Evolutionary conservation across 2,329 filamentous ascomycete species (phyloP).

Genomic region (Xylariaceae sp.): DNA sequence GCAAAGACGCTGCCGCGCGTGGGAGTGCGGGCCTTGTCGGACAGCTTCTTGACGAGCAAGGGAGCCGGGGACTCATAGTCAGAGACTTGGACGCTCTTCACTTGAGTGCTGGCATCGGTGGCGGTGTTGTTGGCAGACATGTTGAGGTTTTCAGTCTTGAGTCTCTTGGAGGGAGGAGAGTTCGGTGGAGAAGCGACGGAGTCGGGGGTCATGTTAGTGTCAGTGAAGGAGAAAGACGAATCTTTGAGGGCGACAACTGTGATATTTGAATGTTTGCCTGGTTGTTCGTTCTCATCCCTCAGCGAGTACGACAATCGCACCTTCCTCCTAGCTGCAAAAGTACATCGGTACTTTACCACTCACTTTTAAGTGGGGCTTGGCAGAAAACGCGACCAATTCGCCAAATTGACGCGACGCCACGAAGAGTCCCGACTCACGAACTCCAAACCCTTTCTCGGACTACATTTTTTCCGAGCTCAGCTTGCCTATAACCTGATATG

Average conservation of each 20-base stretch:
- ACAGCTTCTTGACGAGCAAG: conserved; percentile 84
- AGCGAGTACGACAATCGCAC: too few species aligned
- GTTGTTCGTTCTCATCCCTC: not conserved
- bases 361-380: not conserved
- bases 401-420: not conserved
- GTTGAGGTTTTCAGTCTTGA: conserved; percentile 53
- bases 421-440: not conserved
- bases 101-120: conserved; percentile 18
- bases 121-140: conserved; percentile 18
- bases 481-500: not conserved
- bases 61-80: conserved; percentile 46
- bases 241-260: not conserved
- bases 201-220: conserved; percentile 32
- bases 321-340: too few species aligned
- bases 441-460: not conserved
- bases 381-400: not conserved
- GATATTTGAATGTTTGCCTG: not conserved
- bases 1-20: conserved; percentile 85
- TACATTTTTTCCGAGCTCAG: not conserved
- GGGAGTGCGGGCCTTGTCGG: conserved; percentile 70
- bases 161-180: conserved; percentile 74
- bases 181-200: conserved; percentile 52
- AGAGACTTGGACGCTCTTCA: conserved; percentile 32
- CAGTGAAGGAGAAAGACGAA: too few species aligned
- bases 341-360: too few species aligned